A percentile compares a stretch with the other conserved stretches of the same genome.
These are phyloP conservation scores for Guyanaporus albipodus DNA, from an alignment of 768 basidiomycete genomes.

Conservation along the genomic window DNA sequence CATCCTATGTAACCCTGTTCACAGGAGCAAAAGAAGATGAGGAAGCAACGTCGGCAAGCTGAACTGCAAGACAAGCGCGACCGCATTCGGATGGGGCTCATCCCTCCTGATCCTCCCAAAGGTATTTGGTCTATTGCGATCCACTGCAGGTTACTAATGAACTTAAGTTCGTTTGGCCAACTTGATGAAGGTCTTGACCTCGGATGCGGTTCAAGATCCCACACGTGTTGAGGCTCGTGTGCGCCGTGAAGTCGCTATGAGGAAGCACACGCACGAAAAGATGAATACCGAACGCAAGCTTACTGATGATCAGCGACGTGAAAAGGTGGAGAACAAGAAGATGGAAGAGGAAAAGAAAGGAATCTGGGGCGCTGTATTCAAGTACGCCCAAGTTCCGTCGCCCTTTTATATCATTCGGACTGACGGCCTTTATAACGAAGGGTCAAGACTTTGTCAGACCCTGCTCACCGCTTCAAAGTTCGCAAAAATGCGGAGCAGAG, in stretches of 20 bases:
- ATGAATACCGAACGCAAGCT: slow-evolving; percentile 91
- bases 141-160: neutral
- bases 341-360: slow-evolving; percentile 83
- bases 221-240: slow-evolving; percentile 97
- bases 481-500: slow-evolving; percentile 94
- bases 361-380: slow-evolving; percentile 82
- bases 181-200: slow-evolving; percentile 95
- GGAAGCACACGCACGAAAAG: slow-evolving; percentile 87
- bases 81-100: slow-evolving; percentile 90
- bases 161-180: slow-evolving; percentile 83
- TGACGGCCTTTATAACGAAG: slow-evolving; percentile 36
- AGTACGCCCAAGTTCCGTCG: slow-evolving; percentile 50
- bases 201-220: slow-evolving; percentile 95
- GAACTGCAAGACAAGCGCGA: slow-evolving; percentile 94
- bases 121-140: slow-evolving; percentile 40
- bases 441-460: slow-evolving; percentile 85
- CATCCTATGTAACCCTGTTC: slow-evolving; percentile 1
- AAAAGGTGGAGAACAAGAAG: slow-evolving; percentile 86
- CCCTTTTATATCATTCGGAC: neutral
- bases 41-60: slow-evolving; percentile 81
- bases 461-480: slow-evolving; percentile 92
- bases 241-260: slow-evolving; percentile 85
- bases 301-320: slow-evolving; percentile 82
- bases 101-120: slow-evolving; percentile 94
- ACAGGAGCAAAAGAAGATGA: slow-evolving; percentile 94